Base-by-base conservation (phyloP, 2,329 filamentous ascomycete species). In the Penicillium sp. region DNA sequence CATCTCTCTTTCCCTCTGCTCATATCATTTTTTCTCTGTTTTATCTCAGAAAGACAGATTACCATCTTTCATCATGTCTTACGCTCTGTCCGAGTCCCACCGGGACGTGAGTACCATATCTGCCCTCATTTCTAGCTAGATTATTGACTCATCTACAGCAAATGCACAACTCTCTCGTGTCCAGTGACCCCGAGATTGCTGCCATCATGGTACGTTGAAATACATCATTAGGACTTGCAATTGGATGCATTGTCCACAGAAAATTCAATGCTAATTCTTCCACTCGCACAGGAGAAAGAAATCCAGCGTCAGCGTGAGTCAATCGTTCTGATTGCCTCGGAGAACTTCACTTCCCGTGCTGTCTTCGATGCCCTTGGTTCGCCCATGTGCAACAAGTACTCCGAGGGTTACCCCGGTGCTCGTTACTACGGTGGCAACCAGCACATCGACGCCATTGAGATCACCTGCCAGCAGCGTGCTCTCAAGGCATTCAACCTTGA, bases 391-490 rank as follows among this genome's bases (percentile, higher is more conserved):
- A 96, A 99, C 86, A 99, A 99, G 83, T 99, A 99, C 85, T 97
- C 91, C 17, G 94, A 99, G 83, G 94, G 94, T 64, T 96, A 96
- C 78, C 94, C 94, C 66, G 94, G 94, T 75, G 94, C 94, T 69
- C 88, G 94, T 78, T 99, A 99, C 85, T 99, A 99, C 73, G 94
- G 94, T 73, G 94, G 94, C 73, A 99, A 99, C 82, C 89, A 99
- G 84, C 91, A 94, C 84, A 99, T 99, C 67, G 94, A 99, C 77
- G 84, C 90, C 78, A 91, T 97, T 70, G 94, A 99, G 84, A 84
- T 89, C 65, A 88, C 94, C 59, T 99, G 94, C 85, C 94, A 99
- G 82, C 84, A 86, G 76, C 89, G 94, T 79, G 94, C 94, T 64
- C 88, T 99, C 61, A 84, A 90, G 79, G 88, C 92, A 56, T 99